Base-by-base conservation (phyloP, 352 stramenopile species). In the Pythium dissotocum region DNA sequence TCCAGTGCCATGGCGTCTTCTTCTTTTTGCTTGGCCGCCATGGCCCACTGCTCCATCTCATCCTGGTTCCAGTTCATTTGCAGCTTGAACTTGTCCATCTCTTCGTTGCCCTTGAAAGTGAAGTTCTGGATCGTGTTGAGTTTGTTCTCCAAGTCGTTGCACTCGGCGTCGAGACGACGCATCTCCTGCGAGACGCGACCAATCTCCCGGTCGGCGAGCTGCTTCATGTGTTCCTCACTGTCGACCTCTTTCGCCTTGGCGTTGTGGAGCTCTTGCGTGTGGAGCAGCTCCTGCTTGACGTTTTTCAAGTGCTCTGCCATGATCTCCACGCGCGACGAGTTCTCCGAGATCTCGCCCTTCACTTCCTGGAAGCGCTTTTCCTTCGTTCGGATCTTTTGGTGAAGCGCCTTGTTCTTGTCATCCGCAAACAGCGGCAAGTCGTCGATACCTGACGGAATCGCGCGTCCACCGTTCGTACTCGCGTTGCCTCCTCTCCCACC, bases 21-120 rank as follows among this genome's bases (percentile, higher is more conserved):
- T 65, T 99, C 97, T 62, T 98, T 99, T 68, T 99, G 97, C 67
- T 94, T 94, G 21, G 93, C 90, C 28, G 97, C 94, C 70, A 97
- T 87, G 7, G 94, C 86, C 97, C 97, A 99, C 79, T 98, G 95
- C 78, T 99, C 95, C 69, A 99, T 93, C 71, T 99, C 94, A 64
- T 98, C 95, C 71, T 99, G 97, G 76, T 99, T 99, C 93, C 93
- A 98, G 79, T 99, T 98, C 89, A 99, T 98, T 83, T 98, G 86
- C 24, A 98, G 78, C 75, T 98, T 98, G 69, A 99, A 98, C 63
- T 90, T 85, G 74, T 99, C 96, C 85, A 99, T 97, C 55, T 91
- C 82, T 57, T 98, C 93, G 62, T 98, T 98, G 35, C 89, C 92
- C 40, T 92, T 90, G 77, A 96, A 97, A 40, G 99, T 82, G 30